phyloP scores from a whole-genome alignment of 306 rosid genomes.

The Datisca glomerata region DNA sequence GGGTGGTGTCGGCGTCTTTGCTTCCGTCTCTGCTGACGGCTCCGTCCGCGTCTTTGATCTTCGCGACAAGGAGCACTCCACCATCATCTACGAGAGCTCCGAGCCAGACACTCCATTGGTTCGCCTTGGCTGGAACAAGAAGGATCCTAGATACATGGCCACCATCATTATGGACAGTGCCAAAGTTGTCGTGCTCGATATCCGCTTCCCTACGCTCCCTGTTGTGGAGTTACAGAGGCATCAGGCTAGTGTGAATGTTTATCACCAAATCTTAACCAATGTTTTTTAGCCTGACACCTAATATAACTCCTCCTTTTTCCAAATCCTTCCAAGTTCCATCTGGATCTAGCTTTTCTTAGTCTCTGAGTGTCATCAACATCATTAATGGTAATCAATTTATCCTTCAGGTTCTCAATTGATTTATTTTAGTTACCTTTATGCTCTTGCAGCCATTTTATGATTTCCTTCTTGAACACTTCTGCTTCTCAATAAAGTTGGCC shows the following conservation, averaged over 20 bases:
- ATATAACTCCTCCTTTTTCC: no score
- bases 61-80: conserved; percentile 90
- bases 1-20: conserved; percentile 98
- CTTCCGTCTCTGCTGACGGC: conserved; percentile 96
- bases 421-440: no score
- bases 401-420: no score
- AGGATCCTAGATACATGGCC: conserved; percentile 96
- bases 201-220: conserved; percentile 90
- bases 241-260: conserved; percentile 84
- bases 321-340: no score
- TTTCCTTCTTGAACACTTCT: no score
- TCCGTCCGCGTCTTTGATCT: conserved; percentile 92
- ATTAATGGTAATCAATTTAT: no score
- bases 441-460: no score
- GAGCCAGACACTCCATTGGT: conserved; percentile 91
- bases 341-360: no score
- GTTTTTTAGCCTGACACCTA: no score
- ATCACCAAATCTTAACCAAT: no score
- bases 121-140: conserved; percentile 91
- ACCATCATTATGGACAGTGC: conserved; percentile 89
- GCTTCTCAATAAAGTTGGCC: no score
- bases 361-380: no score
- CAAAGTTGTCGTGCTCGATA: conserved; percentile 91
- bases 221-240: conserved; percentile 94
- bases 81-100: conserved; percentile 89